Conservation (phyloP, 1,139 yeast genomes). For the Zygotorulaspora mrakii region DNA sequence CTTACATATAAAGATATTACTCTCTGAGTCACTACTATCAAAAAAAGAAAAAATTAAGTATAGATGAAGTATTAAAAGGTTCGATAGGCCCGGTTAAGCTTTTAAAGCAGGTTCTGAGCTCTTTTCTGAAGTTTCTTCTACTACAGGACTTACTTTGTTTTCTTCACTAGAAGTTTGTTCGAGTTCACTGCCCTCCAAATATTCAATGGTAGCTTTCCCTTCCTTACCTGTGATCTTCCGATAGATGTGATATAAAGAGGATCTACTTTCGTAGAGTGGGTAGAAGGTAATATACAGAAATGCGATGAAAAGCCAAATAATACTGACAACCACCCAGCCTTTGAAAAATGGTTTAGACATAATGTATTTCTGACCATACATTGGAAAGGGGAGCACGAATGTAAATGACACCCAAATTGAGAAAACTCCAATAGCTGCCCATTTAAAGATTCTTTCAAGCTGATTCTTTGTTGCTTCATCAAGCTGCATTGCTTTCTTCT, state of each 20-base stretch:
- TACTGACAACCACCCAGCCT: conserved; percentile 16
- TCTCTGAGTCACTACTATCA: no score
- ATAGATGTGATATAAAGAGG: conserved; percentile 9
- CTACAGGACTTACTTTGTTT: no score
- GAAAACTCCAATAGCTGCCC: conserved; percentile 13
- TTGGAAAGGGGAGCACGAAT: conserved; percentile 15
- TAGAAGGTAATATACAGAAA: conserved; percentile 15
- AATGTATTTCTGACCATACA: conserved; percentile 16
- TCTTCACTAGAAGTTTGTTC: conserved; percentile 3
- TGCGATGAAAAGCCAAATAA: conserved; percentile 17
- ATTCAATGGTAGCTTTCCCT: conserved; percentile 4
- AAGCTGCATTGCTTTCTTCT: conserved; percentile 30
- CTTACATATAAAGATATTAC: no score
- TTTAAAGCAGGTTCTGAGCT: no score
- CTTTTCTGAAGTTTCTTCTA: not conserved
- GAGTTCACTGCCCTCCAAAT: conserved; percentile 1
- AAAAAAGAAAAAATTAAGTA: no score
- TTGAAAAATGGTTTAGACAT: conserved; percentile 17
- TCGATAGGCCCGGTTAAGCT: no score
- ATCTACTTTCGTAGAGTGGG: conserved; percentile 13
- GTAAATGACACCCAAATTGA: conserved; percentile 13
- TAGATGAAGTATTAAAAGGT: no score
- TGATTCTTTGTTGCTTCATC: conserved; percentile 10
- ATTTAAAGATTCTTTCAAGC: conserved; percentile 11
- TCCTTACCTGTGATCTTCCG: conserved; percentile 12